These are phyloP conservation scores for Dalechampia spathulata DNA, from an alignment of 441 rosid species.

Conservation along the genomic window DNA sequence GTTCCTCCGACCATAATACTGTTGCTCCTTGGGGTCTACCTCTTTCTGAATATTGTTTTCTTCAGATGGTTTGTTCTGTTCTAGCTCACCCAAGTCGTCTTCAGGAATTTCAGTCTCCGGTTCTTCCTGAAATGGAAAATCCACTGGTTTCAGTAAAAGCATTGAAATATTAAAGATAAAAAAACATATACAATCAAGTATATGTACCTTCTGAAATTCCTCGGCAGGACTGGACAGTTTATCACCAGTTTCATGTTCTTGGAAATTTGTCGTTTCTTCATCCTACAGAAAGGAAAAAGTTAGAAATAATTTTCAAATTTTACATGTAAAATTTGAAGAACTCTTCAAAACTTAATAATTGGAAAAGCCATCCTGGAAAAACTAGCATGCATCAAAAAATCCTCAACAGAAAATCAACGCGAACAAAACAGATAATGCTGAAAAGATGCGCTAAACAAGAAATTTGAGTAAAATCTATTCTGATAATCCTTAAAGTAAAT, in stretches of 20 bases:
- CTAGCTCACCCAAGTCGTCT: slow-evolving; percentile 39
- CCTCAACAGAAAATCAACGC: too few relatives aligned
- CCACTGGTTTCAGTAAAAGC: not conserved
- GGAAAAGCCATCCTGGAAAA: too few relatives aligned
- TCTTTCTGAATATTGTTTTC: slow-evolving; percentile 40
- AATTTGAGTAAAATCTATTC: too few relatives aligned
- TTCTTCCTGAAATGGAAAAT: slow-evolving; percentile 43
- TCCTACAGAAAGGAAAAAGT: slow-evolving; percentile 30
- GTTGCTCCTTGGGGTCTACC: slow-evolving; percentile 41
- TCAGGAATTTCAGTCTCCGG: slow-evolving; percentile 30
- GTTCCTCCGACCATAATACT: slow-evolving; percentile 42
- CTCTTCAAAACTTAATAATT: too few relatives aligned
- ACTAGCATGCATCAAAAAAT: too few relatives aligned
- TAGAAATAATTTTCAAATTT: not conserved
- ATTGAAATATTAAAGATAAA: too few relatives aligned
- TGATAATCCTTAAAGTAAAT: too few relatives aligned
- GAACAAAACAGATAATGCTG: too few relatives aligned
- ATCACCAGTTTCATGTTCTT: slow-evolving; percentile 43
- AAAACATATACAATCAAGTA: not conserved
- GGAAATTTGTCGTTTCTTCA: slow-evolving; percentile 34
- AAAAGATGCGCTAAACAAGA: too few relatives aligned
- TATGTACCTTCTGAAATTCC: slow-evolving; percentile 44
- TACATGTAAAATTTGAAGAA: not conserved
- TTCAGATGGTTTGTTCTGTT: slow-evolving; percentile 23
- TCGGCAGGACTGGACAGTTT: slow-evolving; percentile 29